Conservation (phyloP, 208 protist genomes). For the Leishmania guyanensis region DNA sequence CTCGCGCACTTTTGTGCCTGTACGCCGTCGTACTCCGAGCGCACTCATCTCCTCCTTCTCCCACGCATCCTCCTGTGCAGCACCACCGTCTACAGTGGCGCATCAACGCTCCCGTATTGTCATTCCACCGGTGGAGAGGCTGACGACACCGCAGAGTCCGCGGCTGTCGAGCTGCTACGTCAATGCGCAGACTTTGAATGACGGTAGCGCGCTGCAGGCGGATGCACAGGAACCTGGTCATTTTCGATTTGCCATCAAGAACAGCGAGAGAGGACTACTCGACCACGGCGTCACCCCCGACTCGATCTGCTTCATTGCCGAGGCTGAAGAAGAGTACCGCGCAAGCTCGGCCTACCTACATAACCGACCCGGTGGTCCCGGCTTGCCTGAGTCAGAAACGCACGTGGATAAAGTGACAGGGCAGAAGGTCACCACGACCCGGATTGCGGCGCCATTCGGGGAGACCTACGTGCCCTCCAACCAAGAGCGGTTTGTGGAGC, state of each 20-base stretch:
- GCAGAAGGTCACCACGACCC: constrained; percentile 25
- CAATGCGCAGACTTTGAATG: not conserved
- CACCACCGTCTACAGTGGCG: not conserved
- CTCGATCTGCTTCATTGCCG: constrained; percentile 56
- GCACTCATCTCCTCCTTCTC: not conserved
- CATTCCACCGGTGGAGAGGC: constrained; percentile 44
- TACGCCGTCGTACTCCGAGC: not conserved
- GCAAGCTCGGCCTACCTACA: constrained; percentile 58
- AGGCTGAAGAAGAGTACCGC: constrained; percentile 75
- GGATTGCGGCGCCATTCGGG: constrained; percentile 68
- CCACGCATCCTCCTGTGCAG: not conserved
- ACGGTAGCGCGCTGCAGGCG: not conserved
- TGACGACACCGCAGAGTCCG: constrained; percentile 19
- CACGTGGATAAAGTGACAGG: constrained; percentile 39
- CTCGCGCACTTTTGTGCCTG: not conserved
- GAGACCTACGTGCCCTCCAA: constrained; percentile 69
- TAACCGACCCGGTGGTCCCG: constrained; percentile 22
- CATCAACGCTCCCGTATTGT: constrained; percentile 11
- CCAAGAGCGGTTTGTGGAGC: constrained; percentile 57
- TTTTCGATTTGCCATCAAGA: constrained; percentile 57
- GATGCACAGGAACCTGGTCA: not conserved
- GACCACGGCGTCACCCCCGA: constrained; percentile 75
- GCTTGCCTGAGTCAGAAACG: constrained; percentile 27
- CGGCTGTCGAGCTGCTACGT: constrained; percentile 27
- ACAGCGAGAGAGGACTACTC: constrained; percentile 56